A percentile compares a stretch with the other conserved stretches of the same genome.
Evolutionary conservation across 129 eudicot species (phyloP).

Genomic region (Artemisia argyi): DNA sequence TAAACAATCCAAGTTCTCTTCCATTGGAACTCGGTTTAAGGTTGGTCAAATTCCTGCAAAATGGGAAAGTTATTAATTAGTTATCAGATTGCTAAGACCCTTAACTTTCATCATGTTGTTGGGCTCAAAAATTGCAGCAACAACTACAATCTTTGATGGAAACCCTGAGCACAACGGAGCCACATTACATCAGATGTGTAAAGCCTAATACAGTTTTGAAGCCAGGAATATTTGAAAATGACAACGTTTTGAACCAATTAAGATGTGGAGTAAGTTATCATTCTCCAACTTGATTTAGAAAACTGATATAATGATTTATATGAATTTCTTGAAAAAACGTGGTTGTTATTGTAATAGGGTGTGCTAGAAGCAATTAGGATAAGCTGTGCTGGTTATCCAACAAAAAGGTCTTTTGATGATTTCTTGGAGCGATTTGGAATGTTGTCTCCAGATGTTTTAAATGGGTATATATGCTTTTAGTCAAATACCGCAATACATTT

Average conservation of each 20-base stretch:
- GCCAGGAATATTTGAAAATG: conserved; percentile 97
- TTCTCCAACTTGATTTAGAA: conserved; percentile 13
- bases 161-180: conserved; percentile 97
- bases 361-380: conserved; percentile 96
- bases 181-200: conserved; percentile 98
- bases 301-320: conserved; percentile 14
- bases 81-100: background rate
- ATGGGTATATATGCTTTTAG: conserved; percentile 54
- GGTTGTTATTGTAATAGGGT: conserved; percentile 53
- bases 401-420: conserved; percentile 93
- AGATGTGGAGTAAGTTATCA: conserved; percentile 86
- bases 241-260: conserved; percentile 84
- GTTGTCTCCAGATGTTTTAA: conserved; percentile 86
- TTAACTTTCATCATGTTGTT: background rate
- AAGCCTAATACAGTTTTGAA: conserved; percentile 90
- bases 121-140: conserved; percentile 58
- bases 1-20: conserved; percentile 94
- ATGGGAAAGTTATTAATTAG: background rate
- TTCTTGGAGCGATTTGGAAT: conserved; percentile 94
- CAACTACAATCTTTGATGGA: conserved; percentile 97
- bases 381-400: conserved; percentile 99
- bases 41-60: conserved; percentile 34
- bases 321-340: conserved; percentile 17
- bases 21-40: conserved; percentile 97
- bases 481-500: background rate